Base-by-base conservation (phyloP, 345 rosid species). In the Triadica sebifera region DNA sequence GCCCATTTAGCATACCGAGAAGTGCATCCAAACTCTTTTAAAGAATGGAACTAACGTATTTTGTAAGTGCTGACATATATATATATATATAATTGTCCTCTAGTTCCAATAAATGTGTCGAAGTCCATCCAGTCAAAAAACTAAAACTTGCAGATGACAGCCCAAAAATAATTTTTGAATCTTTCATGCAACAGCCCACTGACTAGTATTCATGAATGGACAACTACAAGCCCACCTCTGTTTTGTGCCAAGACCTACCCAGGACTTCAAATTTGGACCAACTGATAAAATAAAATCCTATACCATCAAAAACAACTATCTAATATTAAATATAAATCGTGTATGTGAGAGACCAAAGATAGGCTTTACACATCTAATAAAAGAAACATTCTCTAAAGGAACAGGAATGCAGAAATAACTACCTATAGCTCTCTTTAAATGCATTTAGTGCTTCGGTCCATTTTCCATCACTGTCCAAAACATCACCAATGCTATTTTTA, bases 391-490 rank as follows among this genome's bases (percentile, higher is more conserved):
- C 61, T 46, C 53, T 20, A 17, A 58, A 66, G 20, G 45, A 53
- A 56, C 29, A n/a, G 41, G 65, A 22, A 56, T 47, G 50, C 37
- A 56, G 20, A 49, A 15, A 57, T 20, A 56, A 11, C 71, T 80
- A 95, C 98, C 97, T 89, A 75, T 90, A 86, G 47, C 90, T 91
- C 74, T 89, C 94, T 83, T 89, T 85, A 82, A 87, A 91, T 75
- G 97, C 88, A 52, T 80, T 74, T 72, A 93, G 86, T 72, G 98
- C 98, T 67, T 87, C 87, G 46, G 53, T 75, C 94, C 93, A 93
- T 73, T 91, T 87, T 59, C 94, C 98, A 45, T 77, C 77, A 73
- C 80, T 81, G 86, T 95, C 98, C 87, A 90, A 77, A 67, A 82
- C 84, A 77, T 83, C 81, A 71, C 99, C 99, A 19, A 93, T 89